Conservation (phyloP, 2,329 filamentous ascomycete species). For the Plectosphaerella sp. region DNA sequence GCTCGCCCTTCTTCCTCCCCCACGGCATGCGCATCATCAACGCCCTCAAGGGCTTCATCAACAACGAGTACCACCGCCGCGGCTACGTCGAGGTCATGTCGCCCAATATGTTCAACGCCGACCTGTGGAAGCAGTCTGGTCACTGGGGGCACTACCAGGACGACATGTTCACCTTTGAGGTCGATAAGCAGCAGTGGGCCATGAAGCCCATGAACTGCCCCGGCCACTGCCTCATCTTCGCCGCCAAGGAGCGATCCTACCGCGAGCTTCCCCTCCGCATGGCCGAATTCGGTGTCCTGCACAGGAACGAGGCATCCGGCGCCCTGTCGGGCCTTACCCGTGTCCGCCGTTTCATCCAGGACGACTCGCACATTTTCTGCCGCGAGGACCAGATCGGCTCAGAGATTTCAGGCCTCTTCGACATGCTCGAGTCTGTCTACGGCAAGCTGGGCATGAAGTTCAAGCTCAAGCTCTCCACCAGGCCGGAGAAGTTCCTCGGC, state of each 20-base stretch:
- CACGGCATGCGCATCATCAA: conserved; percentile 95
- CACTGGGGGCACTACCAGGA: conserved; percentile 93
- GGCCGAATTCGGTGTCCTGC: conserved; percentile 92
- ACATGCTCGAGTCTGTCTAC: conserved; percentile 73
- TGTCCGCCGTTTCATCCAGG: conserved; percentile 91
- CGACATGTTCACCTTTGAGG: conserved; percentile 67
- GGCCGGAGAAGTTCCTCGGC: conserved; percentile 83
- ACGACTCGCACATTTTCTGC: conserved; percentile 96
- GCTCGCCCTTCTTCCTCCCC: conserved; percentile 86
- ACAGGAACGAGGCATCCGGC: conserved; percentile 92
- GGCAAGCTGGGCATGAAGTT: conserved; percentile 69
- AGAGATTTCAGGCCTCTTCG: conserved; percentile 80
- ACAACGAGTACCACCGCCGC: conserved; percentile 85
- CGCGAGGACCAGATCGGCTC: conserved; percentile 68
- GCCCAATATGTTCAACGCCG: conserved; percentile 88
- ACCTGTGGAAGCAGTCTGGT: conserved; percentile 90
- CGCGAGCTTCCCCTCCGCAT: conserved; percentile 86
- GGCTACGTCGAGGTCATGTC: conserved; percentile 94
- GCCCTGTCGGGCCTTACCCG: conserved; percentile 86
- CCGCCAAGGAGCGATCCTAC: conserved; percentile 79
- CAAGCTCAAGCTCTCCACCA: conserved; percentile 89
- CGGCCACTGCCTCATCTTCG: conserved; percentile 86
- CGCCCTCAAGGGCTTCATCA: conserved; percentile 74
- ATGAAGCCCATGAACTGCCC: conserved; percentile 99
- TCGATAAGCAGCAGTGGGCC: conserved; percentile 79